These are phyloP conservation scores for Mucor mucedo DNA, from an alignment of 371 early-diverging fungal genomes.

Conservation along the genomic window DNA sequence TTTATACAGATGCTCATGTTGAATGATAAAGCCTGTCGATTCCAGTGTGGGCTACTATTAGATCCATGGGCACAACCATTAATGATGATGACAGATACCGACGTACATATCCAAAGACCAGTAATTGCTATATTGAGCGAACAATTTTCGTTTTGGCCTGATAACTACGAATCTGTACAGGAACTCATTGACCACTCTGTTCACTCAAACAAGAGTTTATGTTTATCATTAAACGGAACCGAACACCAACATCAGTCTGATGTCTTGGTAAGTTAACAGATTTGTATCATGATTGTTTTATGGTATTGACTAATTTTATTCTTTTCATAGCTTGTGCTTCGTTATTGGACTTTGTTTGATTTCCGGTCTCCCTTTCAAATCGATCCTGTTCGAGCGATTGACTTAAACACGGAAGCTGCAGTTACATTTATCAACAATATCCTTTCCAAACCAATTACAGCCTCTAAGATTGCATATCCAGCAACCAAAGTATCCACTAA, in stretches of 20 bases:
- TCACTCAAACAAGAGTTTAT: slow-evolving; percentile 9
- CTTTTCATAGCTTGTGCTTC: slow-evolving; percentile 18
- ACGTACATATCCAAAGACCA: slow-evolving; percentile 33
- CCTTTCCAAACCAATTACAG: background rate
- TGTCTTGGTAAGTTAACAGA: slow-evolving; percentile 14
- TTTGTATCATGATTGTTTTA: background rate
- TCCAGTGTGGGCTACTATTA: slow-evolving; percentile 42
- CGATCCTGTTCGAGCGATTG: slow-evolving; percentile 29
- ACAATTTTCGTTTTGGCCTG: slow-evolving; percentile 38
- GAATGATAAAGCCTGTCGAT: slow-evolving; percentile 25
- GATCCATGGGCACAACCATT: slow-evolving; percentile 54
- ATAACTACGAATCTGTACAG: slow-evolving; percentile 35
- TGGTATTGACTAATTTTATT: background rate
- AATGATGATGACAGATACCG: slow-evolving; percentile 26
- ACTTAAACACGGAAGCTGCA: slow-evolving; percentile 24
- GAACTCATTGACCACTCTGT: slow-evolving; percentile 23
- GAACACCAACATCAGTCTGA: slow-evolving; percentile 33
- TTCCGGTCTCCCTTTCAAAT: slow-evolving; percentile 34
- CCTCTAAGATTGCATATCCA: background rate
- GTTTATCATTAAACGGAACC: slow-evolving; percentile 25
- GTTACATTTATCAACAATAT: slow-evolving; percentile 27
- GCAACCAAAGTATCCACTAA: background rate
- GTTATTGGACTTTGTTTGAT: slow-evolving; percentile 30
- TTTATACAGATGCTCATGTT: slow-evolving; percentile 22
- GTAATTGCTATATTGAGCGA: slow-evolving; percentile 46